Percentiles rank a stretch among this genome's conserved stretches.
phyloP scores from a whole-genome alignment of 2,329 filamentous ascomycete species.

The Monosporascus sp. region DNA sequence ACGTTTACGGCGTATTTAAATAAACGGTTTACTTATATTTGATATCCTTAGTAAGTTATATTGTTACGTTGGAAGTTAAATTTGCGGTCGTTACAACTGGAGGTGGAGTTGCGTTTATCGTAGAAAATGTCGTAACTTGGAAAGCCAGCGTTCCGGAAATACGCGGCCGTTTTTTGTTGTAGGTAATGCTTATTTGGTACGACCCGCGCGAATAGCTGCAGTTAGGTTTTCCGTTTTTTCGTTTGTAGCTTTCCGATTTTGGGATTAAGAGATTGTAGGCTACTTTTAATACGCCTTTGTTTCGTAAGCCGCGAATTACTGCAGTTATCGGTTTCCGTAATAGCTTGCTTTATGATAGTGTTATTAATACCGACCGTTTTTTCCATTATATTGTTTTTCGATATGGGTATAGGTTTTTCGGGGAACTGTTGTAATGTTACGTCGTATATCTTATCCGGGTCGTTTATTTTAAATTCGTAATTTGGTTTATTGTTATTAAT shows the following conservation, averaged over 20 bases:
- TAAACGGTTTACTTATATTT: background rate
- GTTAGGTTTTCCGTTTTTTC: too few species aligned
- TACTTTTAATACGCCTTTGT: background rate
- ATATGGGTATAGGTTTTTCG: too few species aligned
- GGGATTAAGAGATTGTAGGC: background rate
- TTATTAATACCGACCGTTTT: background rate
- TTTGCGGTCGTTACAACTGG: too few species aligned
- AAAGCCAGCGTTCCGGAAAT: background rate
- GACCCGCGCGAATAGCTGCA: too few species aligned
- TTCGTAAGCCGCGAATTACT: background rate
- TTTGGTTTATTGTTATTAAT: background rate
- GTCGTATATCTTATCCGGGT: background rate
- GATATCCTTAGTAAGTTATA: background rate
- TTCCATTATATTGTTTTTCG: too few species aligned
- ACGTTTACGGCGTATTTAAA: background rate
- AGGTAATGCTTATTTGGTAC: too few species aligned
- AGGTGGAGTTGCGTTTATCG: too few species aligned
- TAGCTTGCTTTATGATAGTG: too few species aligned
- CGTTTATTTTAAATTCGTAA: background rate
- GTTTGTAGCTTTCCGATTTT: background rate
- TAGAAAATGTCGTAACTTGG: background rate
- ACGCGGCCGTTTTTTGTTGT: too few species aligned
- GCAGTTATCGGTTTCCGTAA: background rate
- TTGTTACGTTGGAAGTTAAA: background rate
- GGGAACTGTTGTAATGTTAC: background rate